Evolutionary conservation across 2,329 filamentous ascomycete species (phyloP), one percentile per base, ranked within the genome.

Genomic region (Fusarium azukiicola): DNA sequence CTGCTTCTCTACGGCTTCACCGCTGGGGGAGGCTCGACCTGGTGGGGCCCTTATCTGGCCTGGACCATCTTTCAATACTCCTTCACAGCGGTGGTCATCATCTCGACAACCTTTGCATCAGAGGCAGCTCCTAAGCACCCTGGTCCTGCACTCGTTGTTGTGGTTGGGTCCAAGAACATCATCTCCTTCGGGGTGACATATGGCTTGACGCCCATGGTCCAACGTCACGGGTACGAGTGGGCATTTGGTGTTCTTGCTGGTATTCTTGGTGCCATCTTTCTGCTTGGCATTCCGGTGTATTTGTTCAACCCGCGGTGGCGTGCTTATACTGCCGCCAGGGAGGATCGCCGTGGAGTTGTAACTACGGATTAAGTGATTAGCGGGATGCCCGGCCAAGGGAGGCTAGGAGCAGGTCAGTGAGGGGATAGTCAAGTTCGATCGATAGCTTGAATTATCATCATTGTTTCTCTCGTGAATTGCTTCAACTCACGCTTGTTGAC

Each of bases 251-350:
- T 73, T 6, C 21, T 73, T n/a, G 64, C 74, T 23, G 69, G 49
- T n/a, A 27, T 79, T 1, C 74, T 79, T 44, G 76, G 44, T 10
- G 76, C 42, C 16, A 79, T 79, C n/a, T 79, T 79, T 14, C 11
- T 74, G 16, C 46, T 79, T 9, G 77, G 76, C 2, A 75, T 79
- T 61, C 77, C 77, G 32, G 76, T 79, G 10, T 79, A 75, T 49
- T 50, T 77, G 2, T 68, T 71, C 44, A 79, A 79, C 36, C 76
- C 76, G 13, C 76, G 54, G 63, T 78, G 73, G 75, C 66, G 76
- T 13, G 72, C 67, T 3, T 78, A 76, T 5, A 64, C 71, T 49
- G 73, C 75, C 16, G 23, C 67, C 19, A 78, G 42, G 27, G 76
- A 78, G 19, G 72, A 42, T 12, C 40, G 40, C 14, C 40, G 14